These are phyloP conservation scores for Rusavskia elegans DNA, from an alignment of 495 filamentous ascomycete genomes.

Conservation along the genomic window DNA sequence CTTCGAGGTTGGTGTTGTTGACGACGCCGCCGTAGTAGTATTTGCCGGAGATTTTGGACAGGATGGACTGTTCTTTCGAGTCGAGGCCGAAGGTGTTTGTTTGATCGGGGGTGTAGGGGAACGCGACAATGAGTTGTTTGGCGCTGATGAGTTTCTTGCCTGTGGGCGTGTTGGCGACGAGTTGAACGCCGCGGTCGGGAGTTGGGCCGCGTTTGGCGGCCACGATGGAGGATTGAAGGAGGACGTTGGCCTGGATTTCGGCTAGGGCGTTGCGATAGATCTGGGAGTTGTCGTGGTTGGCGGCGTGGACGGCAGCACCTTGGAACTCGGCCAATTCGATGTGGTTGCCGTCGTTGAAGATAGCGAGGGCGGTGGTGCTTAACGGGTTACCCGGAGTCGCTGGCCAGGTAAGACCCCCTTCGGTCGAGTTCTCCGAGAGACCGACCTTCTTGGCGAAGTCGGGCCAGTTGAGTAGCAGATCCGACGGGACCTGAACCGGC, in stretches of 20 bases:
- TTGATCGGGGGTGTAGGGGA: constrained; percentile 17
- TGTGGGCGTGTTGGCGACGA: constrained; percentile 20
- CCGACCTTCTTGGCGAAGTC: constrained; percentile 28
- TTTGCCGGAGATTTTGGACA: constrained; percentile 19
- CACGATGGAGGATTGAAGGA: constrained; percentile 15
- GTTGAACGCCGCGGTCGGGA: constrained; percentile 10
- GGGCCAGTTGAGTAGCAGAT: constrained; percentile 28
- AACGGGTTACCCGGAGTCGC: constrained; percentile 22
- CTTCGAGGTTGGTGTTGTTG: constrained; percentile 1
- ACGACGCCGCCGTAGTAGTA: constrained; percentile 5
- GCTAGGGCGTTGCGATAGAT: constrained; percentile 22
- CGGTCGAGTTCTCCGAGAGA: constrained; percentile 19
- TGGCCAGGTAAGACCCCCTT: constrained; percentile 20
- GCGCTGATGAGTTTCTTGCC: constrained; percentile 26
- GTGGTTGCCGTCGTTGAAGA: constrained; percentile 25
- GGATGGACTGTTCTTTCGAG: constrained; percentile 19
- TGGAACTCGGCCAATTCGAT: not conserved
- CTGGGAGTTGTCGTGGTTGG: constrained; percentile 20
- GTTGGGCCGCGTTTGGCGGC: constrained; percentile 12
- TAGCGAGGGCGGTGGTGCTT: constrained; percentile 27
- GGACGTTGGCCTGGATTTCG: constrained; percentile 14
- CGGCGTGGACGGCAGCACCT: constrained; percentile 3
- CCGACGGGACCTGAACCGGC: constrained; percentile 19
- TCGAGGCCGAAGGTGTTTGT: constrained; percentile 21
- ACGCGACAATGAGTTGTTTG: constrained; percentile 26